phyloP scores from a whole-genome alignment of 805 yeast species.

The Suhomyces emberorum region DNA sequence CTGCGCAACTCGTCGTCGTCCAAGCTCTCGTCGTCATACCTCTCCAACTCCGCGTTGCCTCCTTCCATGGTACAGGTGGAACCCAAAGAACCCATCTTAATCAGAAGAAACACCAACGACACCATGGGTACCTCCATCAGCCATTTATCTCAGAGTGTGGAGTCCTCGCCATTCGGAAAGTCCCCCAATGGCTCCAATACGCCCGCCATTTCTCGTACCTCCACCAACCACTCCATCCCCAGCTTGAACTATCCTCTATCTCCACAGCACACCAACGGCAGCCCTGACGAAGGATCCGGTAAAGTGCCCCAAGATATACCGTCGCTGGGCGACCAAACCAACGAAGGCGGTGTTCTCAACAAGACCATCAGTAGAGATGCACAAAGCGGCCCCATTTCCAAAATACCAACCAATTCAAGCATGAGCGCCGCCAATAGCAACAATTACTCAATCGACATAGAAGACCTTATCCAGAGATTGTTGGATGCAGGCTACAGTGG shows the following conservation, averaged over 20 bases:
- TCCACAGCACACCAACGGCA: constrained; percentile 14
- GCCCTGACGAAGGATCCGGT: constrained; percentile 3
- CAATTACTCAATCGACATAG: constrained; percentile 50
- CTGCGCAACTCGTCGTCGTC: constrained; percentile 6
- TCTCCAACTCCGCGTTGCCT: constrained; percentile 41
- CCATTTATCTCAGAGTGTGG: constrained; percentile 10
- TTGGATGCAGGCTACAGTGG: constrained; percentile 96
- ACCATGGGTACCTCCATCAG: constrained; percentile 8
- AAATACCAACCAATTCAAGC: background rate
- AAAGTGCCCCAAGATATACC: background rate
- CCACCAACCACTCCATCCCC: constrained; percentile 22
- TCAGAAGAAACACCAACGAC: constrained; percentile 49
- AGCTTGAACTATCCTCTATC: constrained; percentile 17
- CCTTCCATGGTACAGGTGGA: constrained; percentile 67
- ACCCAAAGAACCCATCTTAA: constrained; percentile 72
- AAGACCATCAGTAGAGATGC: constrained; percentile 2
- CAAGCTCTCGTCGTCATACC: constrained; percentile 10
- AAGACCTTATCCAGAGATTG: constrained; percentile 84
- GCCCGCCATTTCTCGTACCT: constrained; percentile 16
- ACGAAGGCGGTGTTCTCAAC: background rate
- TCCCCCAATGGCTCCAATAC: constrained; percentile 15
- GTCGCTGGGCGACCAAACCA: constrained; percentile 18
- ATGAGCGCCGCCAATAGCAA: background rate
- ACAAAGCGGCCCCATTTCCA: constrained; percentile 1
- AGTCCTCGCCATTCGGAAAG: constrained; percentile 8